Base-by-base conservation (phyloP, 768 basidiomycete species). In the Pulveroboletus ravenelii region DNA sequence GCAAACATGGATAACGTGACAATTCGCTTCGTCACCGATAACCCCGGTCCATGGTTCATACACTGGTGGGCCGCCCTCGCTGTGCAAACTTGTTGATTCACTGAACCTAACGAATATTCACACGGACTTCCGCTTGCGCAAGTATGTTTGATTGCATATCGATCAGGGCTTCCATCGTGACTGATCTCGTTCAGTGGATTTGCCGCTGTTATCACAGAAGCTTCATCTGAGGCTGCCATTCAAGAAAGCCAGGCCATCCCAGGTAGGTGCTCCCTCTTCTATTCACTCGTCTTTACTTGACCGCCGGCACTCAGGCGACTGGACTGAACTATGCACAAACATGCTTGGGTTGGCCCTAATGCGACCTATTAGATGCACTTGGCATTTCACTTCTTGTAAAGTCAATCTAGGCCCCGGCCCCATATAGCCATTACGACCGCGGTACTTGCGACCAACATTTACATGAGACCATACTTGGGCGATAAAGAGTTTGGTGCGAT, bases 11-110 rank as follows among this genome's bases (percentile, higher is more conserved):
- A 68, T 30, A 66, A 62, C 12, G 74, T 78, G 15, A 78, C 78
- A 1, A 73, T 88, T 37, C 77, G 84, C 7, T 87, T 85, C 70
- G 63, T 63, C n/a, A 84, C 85, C 0, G 78, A 87, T 60, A 87
- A 87, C 63, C 74, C 84, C 1, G 58, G 58, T 1, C 61, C 61
- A 15, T 62, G 58, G 61, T 54, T 62, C 13, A 45, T 62, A 40
- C 61, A 62, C 35, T 60, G 61, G 61, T 51, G 25, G 43, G 52
- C 41, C 6, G 20, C n/a, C 3, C n/a, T 15, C 27, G 5, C 15
- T 3, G 9, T 38, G 8, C 1, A 10, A 10, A 3, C 10, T 7
- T 41, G 27, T 37, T 35, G 14, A 9, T 8, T 17, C 15, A 12
- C 29, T 31, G 9, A 34, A 18, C 23, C 34, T 37, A 50, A 39